Evolutionary conservation across 495 filamentous ascomycete genomes (phyloP), one percentile per base, ranked within the genome.

Genomic region (Acidomyces sp.): DNA sequence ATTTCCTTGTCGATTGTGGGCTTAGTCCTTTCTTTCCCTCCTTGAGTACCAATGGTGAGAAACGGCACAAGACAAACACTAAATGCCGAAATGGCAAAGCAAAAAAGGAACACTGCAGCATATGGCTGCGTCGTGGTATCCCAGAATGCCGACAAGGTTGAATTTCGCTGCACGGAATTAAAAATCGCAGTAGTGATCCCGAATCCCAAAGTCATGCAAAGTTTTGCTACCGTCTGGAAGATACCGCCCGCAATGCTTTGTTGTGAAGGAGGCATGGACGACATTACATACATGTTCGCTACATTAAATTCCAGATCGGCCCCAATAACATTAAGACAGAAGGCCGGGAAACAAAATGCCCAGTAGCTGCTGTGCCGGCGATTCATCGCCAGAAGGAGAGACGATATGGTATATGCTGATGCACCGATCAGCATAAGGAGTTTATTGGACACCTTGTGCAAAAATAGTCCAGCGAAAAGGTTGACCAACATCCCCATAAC

Each of bases 231-330:
- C 6, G 61, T 62, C 36, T 64, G 57, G 48, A 64, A 57, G 17
- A 64, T 44, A 6, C 57, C 57, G 18, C 61, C 59, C 4, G 61
- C 61, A 39, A 64, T 49, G 30, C 52, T 54, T 42, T 64, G 61
- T 12, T 57, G 55, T 4, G 30, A 39, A 16, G 43, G 32, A 32
- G 59, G 59, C 43, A 64, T 53, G 2, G 56, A 56, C 2, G 55
- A 59, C 37, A 64, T 49, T 25, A 64, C 59, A 45, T 62, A 64
- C 61, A 64, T 64, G 55, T 77, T 77, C 4, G 67, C 66, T 25
- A 76, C 71, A 35, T 74, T 75, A 55, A 77, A 76, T 43, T 75
- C 69, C 9, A 62, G 48, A 39, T 64, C 61, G 15, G 61, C 60
- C 4, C 60, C 61, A 26, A 61, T 34, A 18, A 62, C 60, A 17